Evolutionary conservation across 305 asterid genomes (phyloP).

Genomic region (Vinca major): DNA sequence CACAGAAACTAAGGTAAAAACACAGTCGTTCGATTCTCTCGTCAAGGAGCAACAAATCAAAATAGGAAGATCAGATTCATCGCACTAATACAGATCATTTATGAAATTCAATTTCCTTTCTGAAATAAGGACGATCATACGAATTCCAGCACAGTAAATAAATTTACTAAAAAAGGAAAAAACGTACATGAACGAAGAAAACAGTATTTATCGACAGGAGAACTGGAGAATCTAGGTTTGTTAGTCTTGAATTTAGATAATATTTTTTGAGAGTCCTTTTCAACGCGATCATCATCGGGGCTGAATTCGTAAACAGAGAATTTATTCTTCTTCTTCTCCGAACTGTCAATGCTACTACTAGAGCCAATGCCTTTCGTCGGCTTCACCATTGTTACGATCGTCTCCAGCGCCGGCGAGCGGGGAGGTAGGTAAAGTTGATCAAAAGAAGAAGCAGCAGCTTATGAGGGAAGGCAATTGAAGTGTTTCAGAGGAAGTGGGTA

Average conservation of each 20-base stretch:
- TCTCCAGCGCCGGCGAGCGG: neutral
- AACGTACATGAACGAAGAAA: conserved; percentile 50
- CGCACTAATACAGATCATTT: too few species aligned
- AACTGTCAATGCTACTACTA: conserved; percentile 9
- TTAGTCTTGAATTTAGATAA: conserved; percentile 25
- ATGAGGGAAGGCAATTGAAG: neutral
- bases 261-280: conserved; percentile 23
- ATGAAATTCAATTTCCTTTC: neutral
- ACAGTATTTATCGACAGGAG: conserved; percentile 36
- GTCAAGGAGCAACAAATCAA: neutral
- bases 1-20: too few species aligned
- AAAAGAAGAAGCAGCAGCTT: neutral
- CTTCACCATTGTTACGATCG: conserved; percentile 20
- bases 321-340: conserved; percentile 5
- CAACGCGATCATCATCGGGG: conserved; percentile 33
- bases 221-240: conserved; percentile 19
- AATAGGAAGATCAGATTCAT: neutral
- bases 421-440: neutral
- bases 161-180: neutral
- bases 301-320: conserved; percentile 44
- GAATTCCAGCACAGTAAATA: neutral
- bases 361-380: conserved; percentile 15
- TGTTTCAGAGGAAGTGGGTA: neutral
- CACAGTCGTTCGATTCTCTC: too few species aligned
- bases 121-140: neutral